Base-by-base conservation (phyloP, 768 basidiomycete genomes). In the Heimioporus sp. region DNA sequence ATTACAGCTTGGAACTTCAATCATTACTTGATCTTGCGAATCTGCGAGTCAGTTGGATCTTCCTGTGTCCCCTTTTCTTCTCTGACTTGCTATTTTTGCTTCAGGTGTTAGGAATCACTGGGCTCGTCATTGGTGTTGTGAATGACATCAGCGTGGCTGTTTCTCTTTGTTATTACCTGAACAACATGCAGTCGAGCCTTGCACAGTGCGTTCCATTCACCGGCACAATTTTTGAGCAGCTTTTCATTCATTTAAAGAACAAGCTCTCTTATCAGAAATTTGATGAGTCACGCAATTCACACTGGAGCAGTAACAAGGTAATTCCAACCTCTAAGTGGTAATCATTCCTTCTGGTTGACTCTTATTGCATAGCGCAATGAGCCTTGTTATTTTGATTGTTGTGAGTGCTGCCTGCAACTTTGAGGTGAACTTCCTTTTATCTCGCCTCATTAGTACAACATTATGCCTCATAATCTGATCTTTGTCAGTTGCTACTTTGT, bases 221-320 rank as follows among this genome's bases (percentile, higher is more conserved):
- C n/a, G 7, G 9, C 43, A 10, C 39, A 16, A 6, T 19, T 35
- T 11, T 24, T 17, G 10, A 7, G 24, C 24, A 28, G 24, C 24
- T 28, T 28, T 6, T 28, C 5, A 28, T 28, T 28, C 24, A 34
- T 28, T 2, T 11, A 5, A 60, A 85, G 82, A 46, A 75, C 78
- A 24, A 77, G 85, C 62, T 74, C 80, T 1, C 66, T 85, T 16
- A 76, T 86, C 34, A 81, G 79, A 53, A 73, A 59, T 4, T 67
- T 87, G 31, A 80, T 72, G 9, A 58, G 81, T 17, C 84, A 84
- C 51, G 83, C 84, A 16, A 67, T 86, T 38, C 83, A 81, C 54
- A 86, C 83, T 0, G 85, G 85, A n/a, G 69, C 72, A 6, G 48
- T 88, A 34, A 86, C 85, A n/a, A 81, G 81, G 85, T 80, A 59